These are phyloP conservation scores for Hymenochaete sp. DNA, from an alignment of 1,284 basidiomycete species.

Conservation along the genomic window DNA sequence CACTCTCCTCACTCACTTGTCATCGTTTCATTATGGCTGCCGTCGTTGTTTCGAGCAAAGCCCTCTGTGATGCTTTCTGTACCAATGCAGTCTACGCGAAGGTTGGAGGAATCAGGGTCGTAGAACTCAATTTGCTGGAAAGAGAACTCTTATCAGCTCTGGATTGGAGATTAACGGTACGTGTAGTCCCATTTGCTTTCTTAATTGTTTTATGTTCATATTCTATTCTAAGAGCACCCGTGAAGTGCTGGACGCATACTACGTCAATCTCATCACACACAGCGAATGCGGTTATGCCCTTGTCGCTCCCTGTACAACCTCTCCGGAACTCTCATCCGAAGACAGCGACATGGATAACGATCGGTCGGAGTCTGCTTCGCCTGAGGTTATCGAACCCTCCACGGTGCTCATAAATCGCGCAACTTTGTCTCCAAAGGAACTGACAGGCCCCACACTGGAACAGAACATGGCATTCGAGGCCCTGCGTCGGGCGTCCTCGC, in stretches of 20 bases:
- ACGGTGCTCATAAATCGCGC: conserved; percentile 48
- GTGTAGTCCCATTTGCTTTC: conserved; percentile 29
- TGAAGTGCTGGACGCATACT: conserved; percentile 76
- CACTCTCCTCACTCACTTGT: conserved; percentile 87
- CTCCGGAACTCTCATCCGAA: conserved; percentile 22
- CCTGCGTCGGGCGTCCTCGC: conserved; percentile 38
- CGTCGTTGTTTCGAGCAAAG: conserved; percentile 82
- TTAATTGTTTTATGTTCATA: conserved; percentile 18
- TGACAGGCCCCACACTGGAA: conserved; percentile 59
- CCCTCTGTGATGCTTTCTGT: conserved; percentile 88
- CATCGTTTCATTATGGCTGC: conserved; percentile 92
- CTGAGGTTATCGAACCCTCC: conserved; percentile 32
- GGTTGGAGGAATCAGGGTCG: conserved; percentile 85
- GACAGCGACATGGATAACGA: conserved; percentile 57
- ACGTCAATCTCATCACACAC: conserved; percentile 75
- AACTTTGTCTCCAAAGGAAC: conserved; percentile 36
- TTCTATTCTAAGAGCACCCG: conserved; percentile 54
- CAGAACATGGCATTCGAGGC: conserved; percentile 76
- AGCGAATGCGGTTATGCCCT: conserved; percentile 52
- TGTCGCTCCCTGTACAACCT: conserved; percentile 23
- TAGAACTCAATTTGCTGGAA: conserved; percentile 87
- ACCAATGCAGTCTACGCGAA: conserved; percentile 88
- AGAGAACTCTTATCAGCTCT: conserved; percentile 84
- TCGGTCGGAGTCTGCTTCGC: conserved; percentile 38
- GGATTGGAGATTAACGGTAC: conserved; percentile 87